These are phyloP conservation scores for Kalmusia sp. DNA, from an alignment of 2,329 filamentous ascomycete species.

Conservation along the genomic window DNA sequence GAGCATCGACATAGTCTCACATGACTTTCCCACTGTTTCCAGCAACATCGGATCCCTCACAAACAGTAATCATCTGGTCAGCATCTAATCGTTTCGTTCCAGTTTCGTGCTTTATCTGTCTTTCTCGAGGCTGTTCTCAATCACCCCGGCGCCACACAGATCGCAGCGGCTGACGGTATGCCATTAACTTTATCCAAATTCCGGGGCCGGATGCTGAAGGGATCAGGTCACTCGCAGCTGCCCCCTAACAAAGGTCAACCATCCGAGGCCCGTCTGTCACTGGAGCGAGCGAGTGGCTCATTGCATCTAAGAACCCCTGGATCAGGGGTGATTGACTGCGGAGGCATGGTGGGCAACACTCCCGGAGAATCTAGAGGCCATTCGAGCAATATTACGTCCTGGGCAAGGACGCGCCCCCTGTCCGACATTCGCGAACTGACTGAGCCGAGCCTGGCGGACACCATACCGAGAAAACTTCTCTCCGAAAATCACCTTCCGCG, in stretches of 20 bases:
- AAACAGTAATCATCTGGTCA: constrained; percentile 43
- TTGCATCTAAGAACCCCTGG: constrained; percentile 18
- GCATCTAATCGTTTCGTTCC: constrained; percentile 33
- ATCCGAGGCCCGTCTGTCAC: constrained; percentile 20
- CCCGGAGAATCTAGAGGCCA: constrained; percentile 33
- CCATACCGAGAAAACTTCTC: constrained; percentile 36
- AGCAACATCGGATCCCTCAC: constrained; percentile 43
- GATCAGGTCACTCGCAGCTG: constrained; percentile 38
- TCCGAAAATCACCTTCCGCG: constrained; percentile 25
- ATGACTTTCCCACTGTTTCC: constrained; percentile 46
- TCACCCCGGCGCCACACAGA: constrained; percentile 7
- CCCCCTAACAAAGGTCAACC: constrained; percentile 27
- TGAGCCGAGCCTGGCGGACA: constrained; percentile 55
- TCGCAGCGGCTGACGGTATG: constrained; percentile 29
- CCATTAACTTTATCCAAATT: constrained; percentile 38
- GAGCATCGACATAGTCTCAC: constrained; percentile 48
- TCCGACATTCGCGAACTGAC: constrained; percentile 60
- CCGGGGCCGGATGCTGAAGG: constrained; percentile 43
- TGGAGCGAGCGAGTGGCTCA: constrained; percentile 22
- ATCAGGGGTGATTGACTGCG: constrained; percentile 16
- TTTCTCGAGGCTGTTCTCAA: constrained; percentile 22
- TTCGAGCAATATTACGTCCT: constrained; percentile 33
- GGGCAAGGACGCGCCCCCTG: constrained; percentile 51
- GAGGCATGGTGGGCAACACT: constrained; percentile 35
- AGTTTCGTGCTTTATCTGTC: constrained; percentile 33